Evolutionary conservation across 2,329 filamentous ascomycete species (phyloP), one percentile per base, ranked within the genome.

Genomic region (Colletotrichum chlorophyti): DNA sequence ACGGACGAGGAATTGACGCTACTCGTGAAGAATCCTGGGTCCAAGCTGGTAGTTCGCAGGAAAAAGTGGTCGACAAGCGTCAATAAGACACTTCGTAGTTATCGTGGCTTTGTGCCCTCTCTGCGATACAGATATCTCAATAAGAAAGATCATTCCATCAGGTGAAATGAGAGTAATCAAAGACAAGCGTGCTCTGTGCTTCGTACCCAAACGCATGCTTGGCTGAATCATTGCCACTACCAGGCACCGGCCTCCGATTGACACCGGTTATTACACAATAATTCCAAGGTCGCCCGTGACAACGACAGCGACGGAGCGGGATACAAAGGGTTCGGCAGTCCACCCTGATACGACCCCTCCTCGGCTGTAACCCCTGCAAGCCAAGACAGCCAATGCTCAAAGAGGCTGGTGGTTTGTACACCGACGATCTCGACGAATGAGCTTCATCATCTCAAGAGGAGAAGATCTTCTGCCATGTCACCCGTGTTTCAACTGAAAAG

Each of bases 331-430:
- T 49, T 26, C 15, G 46, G 32, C 46, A 49, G 31, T 49, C 46
- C n/a, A n/a, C n/a, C n/a, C n/a, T n/a, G 34, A 49, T 31, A 23
- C 46, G 34, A 26, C 12, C 26, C 38, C 46, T 40, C 46, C 46
- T 23, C 34, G 27, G n/a, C 11, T n/a, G 8, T 14, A 23, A n/a
- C 19, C 46, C 46, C 46, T 49, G 46, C 34, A 40, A 31, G 46
- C 46, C 46, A 49, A 49, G 46, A 40, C 34, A 23, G n/a, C 24
- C 24, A 40, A 40, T 40, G 46, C 46, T 34, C 32, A 49, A 49
- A 49, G 26, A 49, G 46, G 46, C 37, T 49, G 46, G 46, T 40
- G 46, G 24, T 49, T 49, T 31, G 46, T 49, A 49, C 46, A 49
- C 46, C 46, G 46, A 49, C 17, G 46, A 34, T 5, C 26, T 12